phyloP scores from a whole-genome alignment of 208 protist species.

The Crithidia thermophila region DNA sequence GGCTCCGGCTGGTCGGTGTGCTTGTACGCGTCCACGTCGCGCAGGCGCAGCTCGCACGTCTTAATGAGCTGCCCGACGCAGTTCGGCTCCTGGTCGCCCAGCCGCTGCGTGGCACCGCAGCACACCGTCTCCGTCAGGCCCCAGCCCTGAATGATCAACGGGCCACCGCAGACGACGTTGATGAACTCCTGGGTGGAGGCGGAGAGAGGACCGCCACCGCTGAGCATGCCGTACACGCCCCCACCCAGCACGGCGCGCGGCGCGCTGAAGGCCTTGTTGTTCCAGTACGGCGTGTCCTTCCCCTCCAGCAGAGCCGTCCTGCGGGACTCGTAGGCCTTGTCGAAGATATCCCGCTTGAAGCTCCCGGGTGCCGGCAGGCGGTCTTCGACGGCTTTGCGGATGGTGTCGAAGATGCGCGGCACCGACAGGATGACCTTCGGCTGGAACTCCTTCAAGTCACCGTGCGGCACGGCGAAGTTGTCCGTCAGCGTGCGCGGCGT shows the following conservation, averaged over 20 bases:
- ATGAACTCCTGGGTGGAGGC: slow-evolving; percentile 83
- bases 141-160: slow-evolving; percentile 82
- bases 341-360: slow-evolving; percentile 72
- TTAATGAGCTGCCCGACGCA: slow-evolving; percentile 70
- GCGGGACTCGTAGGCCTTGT: slow-evolving; percentile 63
- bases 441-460: slow-evolving; percentile 78
- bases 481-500: slow-evolving; percentile 75
- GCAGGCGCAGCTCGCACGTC: slow-evolving; percentile 85
- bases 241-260: slow-evolving; percentile 67
- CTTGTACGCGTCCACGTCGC: slow-evolving; percentile 82
- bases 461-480: slow-evolving; percentile 66
- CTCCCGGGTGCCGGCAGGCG: slow-evolving; percentile 60
- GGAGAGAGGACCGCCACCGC: slow-evolving; percentile 77
- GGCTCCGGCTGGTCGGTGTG: slow-evolving; percentile 72
- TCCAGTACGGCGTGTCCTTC: slow-evolving; percentile 84
- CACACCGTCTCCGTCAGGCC: slow-evolving; percentile 89
- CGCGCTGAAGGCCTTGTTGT: slow-evolving; percentile 72
- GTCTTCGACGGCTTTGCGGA: slow-evolving; percentile 73
- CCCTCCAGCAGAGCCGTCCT: slow-evolving; percentile 61
- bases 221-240: slow-evolving; percentile 52
- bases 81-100: slow-evolving; percentile 49
- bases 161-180: slow-evolving; percentile 75
- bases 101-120: slow-evolving; percentile 53
- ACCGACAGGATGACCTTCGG: slow-evolving; percentile 73
- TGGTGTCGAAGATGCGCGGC: slow-evolving; percentile 87